Base-by-base conservation (phyloP, 2,329 filamentous ascomycete genomes). In the Westerdykella sp. region DNA sequence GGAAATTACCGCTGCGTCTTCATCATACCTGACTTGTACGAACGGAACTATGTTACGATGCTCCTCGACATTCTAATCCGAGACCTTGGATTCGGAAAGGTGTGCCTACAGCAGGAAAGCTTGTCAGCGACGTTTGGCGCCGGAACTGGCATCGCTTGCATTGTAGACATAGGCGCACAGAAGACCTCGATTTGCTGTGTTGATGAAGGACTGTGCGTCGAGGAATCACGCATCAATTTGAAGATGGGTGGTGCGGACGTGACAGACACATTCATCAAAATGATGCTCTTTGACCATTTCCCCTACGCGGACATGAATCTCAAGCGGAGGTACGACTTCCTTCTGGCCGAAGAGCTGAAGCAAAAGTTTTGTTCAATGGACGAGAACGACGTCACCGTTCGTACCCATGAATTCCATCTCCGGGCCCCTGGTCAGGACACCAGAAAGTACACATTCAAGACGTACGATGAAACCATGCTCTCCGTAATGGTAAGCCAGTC, bases 151-250 rank as follows among this genome's bases (percentile, higher is more conserved):
- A 88, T 87, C 49, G 86, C 88, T 15, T 98, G 93, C 56, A 89
- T 98, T 43, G 89, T 98, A 10, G 93, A 98, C 63, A 85, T 98
- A 44, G 93, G 93, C 11, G 91, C 93, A 1, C 89, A 97, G 63
- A 98, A 98, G 75, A 97, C 93, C 1, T 95, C 93, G 0, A 85
- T 98, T 25, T 91, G 90, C 49, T 98, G 93, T 55, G 90, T 98
- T 10, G 93, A 98, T 58, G 93, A 98, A 65, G 93, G 93, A 2
- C 85, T 98, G 69, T 89, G 87, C 60, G 79, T 95, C 21, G 93
- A 97, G 51, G 91, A 96, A 62, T 98, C 93, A 13, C 81, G 93
- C 13, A 80, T 98, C 62, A 97, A 97, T 64, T 72, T 98, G 51
- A 97, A 98, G 66, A 95, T 85, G 57, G 93, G 93, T 40, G 93